Base-by-base conservation (phyloP, 2,329 filamentous ascomycete species). In the Pseudodiploospora longispora region DNA sequence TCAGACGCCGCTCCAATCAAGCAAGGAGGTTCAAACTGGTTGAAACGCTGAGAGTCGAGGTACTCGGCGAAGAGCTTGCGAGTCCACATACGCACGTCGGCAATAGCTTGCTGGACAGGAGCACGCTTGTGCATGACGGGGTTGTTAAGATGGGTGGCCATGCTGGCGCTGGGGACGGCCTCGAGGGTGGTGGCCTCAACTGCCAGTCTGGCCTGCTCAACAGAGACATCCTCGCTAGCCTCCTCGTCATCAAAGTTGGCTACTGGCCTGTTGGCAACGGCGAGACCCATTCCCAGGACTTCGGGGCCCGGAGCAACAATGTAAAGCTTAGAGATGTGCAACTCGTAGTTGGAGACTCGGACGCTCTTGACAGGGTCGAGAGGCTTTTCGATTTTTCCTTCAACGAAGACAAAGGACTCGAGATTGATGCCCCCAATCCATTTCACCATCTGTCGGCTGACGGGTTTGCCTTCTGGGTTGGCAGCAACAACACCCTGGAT, bases 381-480 rank as follows among this genome's bases (percentile, higher is more conserved):
- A 0, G 90, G 86, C 68, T 85, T 84, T 72, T 89, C 78, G 42
- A 97, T 83, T 30, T 75, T 70, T 52, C 85, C 93, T 58, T 94
- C 86, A 48, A 96, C 82, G 35, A 82, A 71, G 28, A 96, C 82
- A 55, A 85, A 89, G 55, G 84, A 88, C 72, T 96, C 91, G 38
- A 83, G 74, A 59, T 80, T 84, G 53, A 95, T 68, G 36, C 71
- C 76, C 39, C 78, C 80, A 40, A 85, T 81, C 80, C 86, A 97
- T 70, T 97, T 97, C 61, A 96, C 87, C 91, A 97, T 97, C 66
- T 87, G 88, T 62, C 82, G 83, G 50, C 80, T 85, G 33, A 89
- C 77, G 6, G 68, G 67, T 40, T 69, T 76, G 32, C 74, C 80
- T 57, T 88, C 79, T 57, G 78, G 28, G 78, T 59, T 76, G 40